Percentiles rank a stretch among this genome's conserved stretches.
phyloP scores from a whole-genome alignment of 768 basidiomycete species.

The Suillus plorans region DNA sequence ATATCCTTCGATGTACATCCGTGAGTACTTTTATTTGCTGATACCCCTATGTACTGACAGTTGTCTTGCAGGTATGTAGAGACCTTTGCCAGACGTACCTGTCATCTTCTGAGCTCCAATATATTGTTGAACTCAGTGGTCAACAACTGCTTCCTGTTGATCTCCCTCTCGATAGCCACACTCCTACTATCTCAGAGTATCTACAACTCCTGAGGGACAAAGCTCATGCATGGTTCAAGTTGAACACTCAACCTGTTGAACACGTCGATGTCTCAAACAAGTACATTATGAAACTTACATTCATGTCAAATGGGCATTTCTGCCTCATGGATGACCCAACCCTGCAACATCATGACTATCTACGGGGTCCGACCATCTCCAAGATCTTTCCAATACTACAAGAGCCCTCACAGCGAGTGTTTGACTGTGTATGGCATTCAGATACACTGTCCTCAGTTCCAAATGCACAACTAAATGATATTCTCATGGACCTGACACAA shows the following conservation, averaged over 20 bases:
- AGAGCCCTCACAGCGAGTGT: background rate
- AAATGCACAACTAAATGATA: background rate
- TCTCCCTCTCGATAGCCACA: too few relatives aligned
- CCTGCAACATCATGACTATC: background rate
- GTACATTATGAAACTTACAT: background rate
- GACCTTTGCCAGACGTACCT: background rate
- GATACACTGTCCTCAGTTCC: background rate
- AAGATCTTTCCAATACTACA: background rate
- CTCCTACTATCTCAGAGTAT: background rate
- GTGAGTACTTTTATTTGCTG: too few relatives aligned
- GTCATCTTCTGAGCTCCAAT: background rate
- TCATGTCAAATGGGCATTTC: background rate
- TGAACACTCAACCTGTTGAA: background rate
- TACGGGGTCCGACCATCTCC: background rate
- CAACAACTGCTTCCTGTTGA: background rate
- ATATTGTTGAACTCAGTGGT: background rate
- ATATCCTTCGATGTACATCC: too few relatives aligned
- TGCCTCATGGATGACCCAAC: background rate
- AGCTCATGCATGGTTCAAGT: background rate
- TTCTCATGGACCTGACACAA: background rate
- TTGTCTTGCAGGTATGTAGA: background rate
- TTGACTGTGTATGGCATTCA: too few relatives aligned
- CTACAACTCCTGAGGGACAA: background rate
- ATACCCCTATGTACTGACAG: too few relatives aligned
- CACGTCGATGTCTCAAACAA: background rate